Percentiles rank a stretch among this genome's conserved stretches.
Conservation (phyloP, 2,329 filamentous ascomycete species). For the Basipetospora chlamydospora region DNA sequence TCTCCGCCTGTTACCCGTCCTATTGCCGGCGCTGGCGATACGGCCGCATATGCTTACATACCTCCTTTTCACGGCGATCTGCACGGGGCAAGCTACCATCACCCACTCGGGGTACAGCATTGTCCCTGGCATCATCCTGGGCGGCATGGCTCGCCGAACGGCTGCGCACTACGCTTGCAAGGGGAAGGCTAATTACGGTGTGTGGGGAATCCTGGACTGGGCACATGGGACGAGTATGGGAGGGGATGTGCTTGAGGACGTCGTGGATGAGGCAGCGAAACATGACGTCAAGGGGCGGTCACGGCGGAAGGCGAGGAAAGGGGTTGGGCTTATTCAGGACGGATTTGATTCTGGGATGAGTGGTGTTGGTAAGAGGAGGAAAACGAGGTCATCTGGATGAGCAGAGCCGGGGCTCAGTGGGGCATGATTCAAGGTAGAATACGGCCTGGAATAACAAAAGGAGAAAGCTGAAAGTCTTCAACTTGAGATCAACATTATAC, state of each 20-base stretch:
- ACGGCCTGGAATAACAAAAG: too few relatives aligned
- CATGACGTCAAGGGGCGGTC: constrained; percentile 32
- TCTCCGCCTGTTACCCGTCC: constrained; percentile 48
- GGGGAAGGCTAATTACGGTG: constrained; percentile 45
- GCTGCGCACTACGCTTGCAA: constrained; percentile 25
- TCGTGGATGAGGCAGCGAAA: constrained; percentile 41
- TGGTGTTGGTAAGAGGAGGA: not conserved
- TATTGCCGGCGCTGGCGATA: constrained; percentile 48
- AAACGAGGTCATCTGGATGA: too few relatives aligned
- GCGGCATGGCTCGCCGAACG: constrained; percentile 30
- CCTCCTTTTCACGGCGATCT: constrained; percentile 46
- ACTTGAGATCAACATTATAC: too few relatives aligned
- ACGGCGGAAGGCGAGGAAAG: constrained; percentile 17
- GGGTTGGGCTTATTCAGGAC: constrained; percentile 17
- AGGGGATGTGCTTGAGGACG: constrained; percentile 35
- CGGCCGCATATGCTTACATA: constrained; percentile 62
- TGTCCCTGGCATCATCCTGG: constrained; percentile 37
- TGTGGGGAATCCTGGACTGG: constrained; percentile 51
- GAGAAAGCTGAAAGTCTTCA: too few relatives aligned
- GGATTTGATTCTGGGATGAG: not conserved
- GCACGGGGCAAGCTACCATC: constrained; percentile 52
- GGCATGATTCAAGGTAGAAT: too few relatives aligned
- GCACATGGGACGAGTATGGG: constrained; percentile 39
- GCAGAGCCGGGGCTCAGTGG: too few relatives aligned
- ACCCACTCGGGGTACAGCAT: constrained; percentile 53